Base-by-base conservation (phyloP, 441 rosid genomes). In the Rhodomyrtus psidioides region DNA sequence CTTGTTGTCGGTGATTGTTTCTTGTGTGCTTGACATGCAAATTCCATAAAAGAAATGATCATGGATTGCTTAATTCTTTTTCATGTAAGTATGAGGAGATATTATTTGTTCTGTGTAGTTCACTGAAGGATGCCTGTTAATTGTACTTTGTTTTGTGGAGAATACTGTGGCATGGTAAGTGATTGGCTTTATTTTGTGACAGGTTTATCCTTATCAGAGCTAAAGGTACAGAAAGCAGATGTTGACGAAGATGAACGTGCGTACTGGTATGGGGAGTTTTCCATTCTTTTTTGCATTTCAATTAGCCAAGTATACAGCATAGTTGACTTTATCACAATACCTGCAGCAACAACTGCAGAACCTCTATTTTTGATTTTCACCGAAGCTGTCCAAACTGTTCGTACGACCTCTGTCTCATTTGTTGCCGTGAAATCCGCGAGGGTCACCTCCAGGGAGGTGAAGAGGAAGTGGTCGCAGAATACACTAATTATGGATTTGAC, bases 351-450 rank as follows among this genome's bases (percentile, higher is more conserved):
- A 92, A 87, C 83, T 96, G 99, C 91, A 90, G 89, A 89, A 93
- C 98, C 49, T 92, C 96, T 19, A 96, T 96, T 74, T 89, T 92
- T 88, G 98, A 97, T 89, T 91, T 90, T 79, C 98, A 95, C 89
- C 92, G 98, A 88, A 94, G 91, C 88, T 97, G 99, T 88, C 86
- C 88, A 55, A 89, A 85, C n/a, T 97, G 99, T 90, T 65, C 74
- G 6, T 91, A 87, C 84, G 98, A 96, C 88, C 92, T 97, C 46
- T 97, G 99, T 88, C 94, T 96, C 86, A 83, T 46, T 53, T 97
- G 99, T 88, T 95, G 98, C 91, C 86, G 85, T n/a, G 99, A 97
- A 90, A 90, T 97, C 82, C 95, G 97, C 51, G 83, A 91, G 54
- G 99, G 98, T 82, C 82, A 87, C 55, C 86, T 91, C 56, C 93